Evolutionary conservation across 1,284 basidiomycete species (phyloP).

Genomic region (Microbotryum violaceum): DNA sequence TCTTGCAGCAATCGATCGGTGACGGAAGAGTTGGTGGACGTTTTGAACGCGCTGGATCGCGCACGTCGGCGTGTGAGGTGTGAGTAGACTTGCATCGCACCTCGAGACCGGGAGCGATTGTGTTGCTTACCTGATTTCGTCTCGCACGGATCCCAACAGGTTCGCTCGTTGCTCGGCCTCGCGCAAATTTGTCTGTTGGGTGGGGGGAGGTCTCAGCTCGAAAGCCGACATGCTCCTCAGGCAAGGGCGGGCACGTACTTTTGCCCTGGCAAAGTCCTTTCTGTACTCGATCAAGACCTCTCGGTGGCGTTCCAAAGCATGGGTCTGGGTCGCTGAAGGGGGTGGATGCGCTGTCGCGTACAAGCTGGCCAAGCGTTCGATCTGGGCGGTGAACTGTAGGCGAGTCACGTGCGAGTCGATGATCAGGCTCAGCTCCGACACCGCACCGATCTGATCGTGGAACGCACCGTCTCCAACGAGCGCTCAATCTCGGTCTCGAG

Average conservation of each 20-base stretch:
- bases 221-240: too few relatives aligned
- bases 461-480: constrained; percentile 74
- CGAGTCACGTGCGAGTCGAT: background rate
- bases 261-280: constrained; percentile 72
- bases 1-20: constrained; percentile 82
- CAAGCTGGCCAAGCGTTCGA: constrained; percentile 23
- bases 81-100: background rate
- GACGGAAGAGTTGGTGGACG: constrained; percentile 49
- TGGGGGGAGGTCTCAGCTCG: background rate
- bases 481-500: constrained; percentile 75
- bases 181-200: constrained; percentile 66
- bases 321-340: constrained; percentile 73
- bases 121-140: constrained; percentile 77
- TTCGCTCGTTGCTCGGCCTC: constrained; percentile 77
- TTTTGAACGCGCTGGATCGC: constrained; percentile 58
- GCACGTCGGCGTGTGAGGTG: background rate
- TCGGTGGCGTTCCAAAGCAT: constrained; percentile 79
- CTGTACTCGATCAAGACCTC: constrained; percentile 83
- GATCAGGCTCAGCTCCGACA: background rate
- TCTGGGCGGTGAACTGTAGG: constrained; percentile 18
- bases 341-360: constrained; percentile 47
- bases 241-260: constrained; percentile 47
- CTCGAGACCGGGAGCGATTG: constrained; percentile 45
- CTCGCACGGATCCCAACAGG: constrained; percentile 80
- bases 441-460: too few relatives aligned